Percentiles rank a stretch among this genome's conserved stretches.
phyloP scores from a whole-genome alignment of 2,329 filamentous ascomycete genomes.

The Sarocladiaceae sp. region DNA sequence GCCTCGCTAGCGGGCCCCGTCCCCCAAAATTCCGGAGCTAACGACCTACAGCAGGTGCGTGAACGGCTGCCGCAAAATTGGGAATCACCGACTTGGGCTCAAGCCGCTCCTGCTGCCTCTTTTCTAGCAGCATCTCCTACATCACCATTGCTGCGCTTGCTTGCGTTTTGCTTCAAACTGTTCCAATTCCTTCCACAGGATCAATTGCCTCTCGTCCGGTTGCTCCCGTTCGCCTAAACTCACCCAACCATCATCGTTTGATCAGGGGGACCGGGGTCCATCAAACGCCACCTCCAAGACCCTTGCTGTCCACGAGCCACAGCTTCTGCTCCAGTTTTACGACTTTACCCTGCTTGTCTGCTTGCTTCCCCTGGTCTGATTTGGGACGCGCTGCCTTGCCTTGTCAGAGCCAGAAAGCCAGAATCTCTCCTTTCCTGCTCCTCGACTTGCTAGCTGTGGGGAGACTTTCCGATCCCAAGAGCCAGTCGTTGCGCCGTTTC shows the following conservation, averaged over 20 bases:
- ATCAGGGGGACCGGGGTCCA: constrained; percentile 7
- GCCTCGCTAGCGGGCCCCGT: neutral
- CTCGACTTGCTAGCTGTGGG: constrained; percentile 5
- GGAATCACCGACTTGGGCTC: neutral
- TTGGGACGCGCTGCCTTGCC: no score
- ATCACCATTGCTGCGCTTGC: neutral
- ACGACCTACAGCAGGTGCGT: neutral
- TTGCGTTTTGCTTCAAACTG: neutral
- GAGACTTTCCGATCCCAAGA: constrained; percentile 2
- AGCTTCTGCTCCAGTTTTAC: constrained; percentile 10
- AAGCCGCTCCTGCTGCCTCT: neutral
- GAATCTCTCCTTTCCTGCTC: constrained; percentile 7
- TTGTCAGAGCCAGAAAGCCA: neutral
- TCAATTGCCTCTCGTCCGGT: neutral
- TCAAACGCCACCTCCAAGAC: constrained; percentile 8
- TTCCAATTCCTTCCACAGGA: neutral
- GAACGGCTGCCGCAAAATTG: neutral
- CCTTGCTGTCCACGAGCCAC: constrained; percentile 8
- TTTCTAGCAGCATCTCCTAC: neutral
- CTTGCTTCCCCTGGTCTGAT: constrained; percentile 6
- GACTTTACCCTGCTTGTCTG: constrained; percentile 5
- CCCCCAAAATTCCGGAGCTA: constrained; percentile 5
- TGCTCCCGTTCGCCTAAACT: neutral
- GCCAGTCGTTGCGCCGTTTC: constrained; percentile 9
- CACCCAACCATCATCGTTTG: neutral